Base-by-base conservation (phyloP, 345 rosid species). In the Dipteronia dyeriana region DNA sequence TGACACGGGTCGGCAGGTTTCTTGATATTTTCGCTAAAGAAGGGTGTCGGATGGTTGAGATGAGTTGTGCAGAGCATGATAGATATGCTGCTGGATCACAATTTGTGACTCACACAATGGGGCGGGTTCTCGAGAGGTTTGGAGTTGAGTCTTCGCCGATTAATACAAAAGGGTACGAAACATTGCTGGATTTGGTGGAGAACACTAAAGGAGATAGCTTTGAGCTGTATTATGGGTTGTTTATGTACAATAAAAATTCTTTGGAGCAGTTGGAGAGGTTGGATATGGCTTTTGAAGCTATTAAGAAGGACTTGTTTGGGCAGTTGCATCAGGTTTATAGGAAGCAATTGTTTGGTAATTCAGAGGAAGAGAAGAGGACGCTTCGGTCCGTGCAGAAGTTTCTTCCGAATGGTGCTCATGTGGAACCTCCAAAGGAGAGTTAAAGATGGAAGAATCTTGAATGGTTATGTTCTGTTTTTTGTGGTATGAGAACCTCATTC, bases 41-140 rank as follows among this genome's bases (percentile, higher is more conserved):
- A 82, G 98, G 97, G 2, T 94, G 94, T 41, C 81, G 88, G 43
- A 91, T 95, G 97, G 91, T 92, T 80, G 94, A 90, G 83, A 95
- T 93, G 97, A 83, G 87, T 20, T 90, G 94, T 64, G 80, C 79
- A 7, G 95, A 95, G 73, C 97, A 95, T 16, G 97, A 93, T 66
- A 82, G 62, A 78, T 71, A 87, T 2, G 91, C 94, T 0, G 97
- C 92, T 0, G 94, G 93, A 7, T 90, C 95, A 1, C 98, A 95
- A 80, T 93, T 95, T 73, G 85, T 95, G 26, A 93, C 97, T 1
- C 94, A 93, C 66, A 90, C 97, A 0, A 81, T 93, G 80, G 98
- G 97, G 73, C 86, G 95, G n/a, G 82, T 92, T 47, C 64, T 95
- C 79, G 90, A 88, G 89, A 87, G 77, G 84, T 80, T 88, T 41